These are phyloP conservation scores for Neospermospora avenae DNA, from an alignment of 2,329 filamentous ascomycete genomes.

Conservation along the genomic window DNA sequence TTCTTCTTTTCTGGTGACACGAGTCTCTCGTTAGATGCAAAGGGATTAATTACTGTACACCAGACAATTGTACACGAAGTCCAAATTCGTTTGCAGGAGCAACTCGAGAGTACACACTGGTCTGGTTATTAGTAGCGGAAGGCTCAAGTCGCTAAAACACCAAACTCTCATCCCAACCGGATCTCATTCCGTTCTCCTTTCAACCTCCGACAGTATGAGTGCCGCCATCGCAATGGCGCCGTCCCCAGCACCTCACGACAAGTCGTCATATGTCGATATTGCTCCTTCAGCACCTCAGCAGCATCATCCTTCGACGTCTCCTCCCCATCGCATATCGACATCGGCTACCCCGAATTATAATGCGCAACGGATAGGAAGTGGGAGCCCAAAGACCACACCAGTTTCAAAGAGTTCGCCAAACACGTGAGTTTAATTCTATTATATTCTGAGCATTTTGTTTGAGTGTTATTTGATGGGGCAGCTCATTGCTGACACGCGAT, in stretches of 20 bases:
- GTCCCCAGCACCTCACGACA: constrained; percentile 64
- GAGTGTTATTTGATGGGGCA: constrained; percentile 14
- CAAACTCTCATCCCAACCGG: not conserved
- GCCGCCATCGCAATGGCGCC: constrained; percentile 66
- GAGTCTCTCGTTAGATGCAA: constrained; percentile 29
- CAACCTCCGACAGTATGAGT: constrained; percentile 51
- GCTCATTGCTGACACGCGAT: constrained; percentile 24
- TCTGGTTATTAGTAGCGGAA: not conserved
- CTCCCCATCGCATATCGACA: constrained; percentile 30
- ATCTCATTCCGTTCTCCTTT: not conserved
- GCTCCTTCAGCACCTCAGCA: constrained; percentile 34
- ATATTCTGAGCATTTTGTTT: constrained; percentile 6
- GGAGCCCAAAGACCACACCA: constrained; percentile 48
- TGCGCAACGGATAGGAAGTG: constrained; percentile 49
- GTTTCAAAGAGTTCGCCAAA: constrained; percentile 55
- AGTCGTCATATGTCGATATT: constrained; percentile 53
- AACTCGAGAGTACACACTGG: constrained; percentile 8
- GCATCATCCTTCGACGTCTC: constrained; percentile 28
- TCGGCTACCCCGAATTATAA: constrained; percentile 44
- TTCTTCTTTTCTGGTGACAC: constrained; percentile 29
- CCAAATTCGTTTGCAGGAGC: constrained; percentile 7
- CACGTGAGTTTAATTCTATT: constrained; percentile 48
- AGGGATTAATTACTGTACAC: constrained; percentile 22
- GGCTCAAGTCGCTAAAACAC: constrained; percentile 4
- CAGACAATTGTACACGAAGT: constrained; percentile 21